Evolutionary conservation across 805 yeast genomes (phyloP).

Genomic region (Sugiyamaella mastotermitis): DNA sequence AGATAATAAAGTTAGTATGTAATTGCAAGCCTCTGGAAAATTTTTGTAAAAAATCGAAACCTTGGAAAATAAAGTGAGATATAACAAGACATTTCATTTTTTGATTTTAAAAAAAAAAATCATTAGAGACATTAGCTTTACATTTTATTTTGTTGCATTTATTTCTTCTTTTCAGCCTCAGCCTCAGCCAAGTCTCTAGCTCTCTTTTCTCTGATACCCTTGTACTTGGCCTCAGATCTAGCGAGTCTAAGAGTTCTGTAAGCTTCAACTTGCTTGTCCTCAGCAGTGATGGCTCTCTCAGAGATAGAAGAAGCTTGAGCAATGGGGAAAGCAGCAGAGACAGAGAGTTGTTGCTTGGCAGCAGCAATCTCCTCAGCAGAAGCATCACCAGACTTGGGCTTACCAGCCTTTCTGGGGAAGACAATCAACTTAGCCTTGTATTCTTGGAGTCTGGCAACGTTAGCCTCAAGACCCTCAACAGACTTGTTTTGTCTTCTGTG

Average conservation of each 20-base stretch:
- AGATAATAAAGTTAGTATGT: too few species aligned
- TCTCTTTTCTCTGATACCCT: slow-evolving; percentile 97
- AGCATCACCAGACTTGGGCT: slow-evolving; percentile 41
- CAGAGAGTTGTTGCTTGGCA: slow-evolving; percentile 64
- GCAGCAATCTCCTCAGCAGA: slow-evolving; percentile 58
- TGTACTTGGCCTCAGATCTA: slow-evolving; percentile 87
- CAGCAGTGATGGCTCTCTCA: slow-evolving; percentile 78
- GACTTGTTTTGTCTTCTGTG: slow-evolving; percentile 99
- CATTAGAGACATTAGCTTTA: too few species aligned
- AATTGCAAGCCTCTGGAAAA: too few species aligned
- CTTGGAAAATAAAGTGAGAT: too few species aligned
- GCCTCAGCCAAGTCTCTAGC: slow-evolving; percentile 97
- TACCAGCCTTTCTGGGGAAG: slow-evolving; percentile 86
- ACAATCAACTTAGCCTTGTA: slow-evolving; percentile 93
- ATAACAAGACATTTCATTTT: too few species aligned
- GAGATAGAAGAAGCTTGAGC: slow-evolving; percentile 68
- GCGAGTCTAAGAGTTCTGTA: slow-evolving; percentile 94
- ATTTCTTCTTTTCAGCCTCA: slow-evolving; percentile 99
- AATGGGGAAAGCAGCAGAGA: slow-evolving; percentile 84
- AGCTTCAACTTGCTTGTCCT: slow-evolving; percentile 69
- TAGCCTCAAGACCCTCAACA: slow-evolving; percentile 87
- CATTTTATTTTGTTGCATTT: slow-evolving; percentile 35
- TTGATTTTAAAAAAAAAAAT: too few species aligned
- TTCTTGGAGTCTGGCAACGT: slow-evolving; percentile 94
- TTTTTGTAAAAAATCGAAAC: too few species aligned